Base-by-base conservation (phyloP, 805 yeast genomes). In the Wickerhamiella alocasiicola region DNA sequence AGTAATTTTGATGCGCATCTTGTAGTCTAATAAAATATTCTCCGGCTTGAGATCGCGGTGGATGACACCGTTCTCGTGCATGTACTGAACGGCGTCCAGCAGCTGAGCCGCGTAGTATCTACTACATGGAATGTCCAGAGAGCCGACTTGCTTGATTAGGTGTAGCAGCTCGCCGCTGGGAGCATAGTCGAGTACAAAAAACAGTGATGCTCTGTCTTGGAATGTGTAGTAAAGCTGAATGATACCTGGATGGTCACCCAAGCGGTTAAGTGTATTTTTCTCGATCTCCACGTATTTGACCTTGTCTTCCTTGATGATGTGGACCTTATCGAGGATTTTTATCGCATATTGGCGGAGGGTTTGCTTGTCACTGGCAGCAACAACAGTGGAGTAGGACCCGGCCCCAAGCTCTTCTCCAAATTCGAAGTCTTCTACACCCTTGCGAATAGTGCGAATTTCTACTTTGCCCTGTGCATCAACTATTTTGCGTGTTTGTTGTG, bases 41-140 rank as follows among this genome's bases (percentile, higher is more conserved):
- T 88, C 98, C 0, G 98, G 98, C 59, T 88, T 88, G 53, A 91
- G 64, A 61, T 91, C 98, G 46, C 98, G 68, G 57, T 88, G 98
- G 15, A 91, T 81, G 9, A 88, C 82, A 1, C 95, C 95, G 50
- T 76, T 79, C 43, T 74, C 72, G 56, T 91, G 97, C 64, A 88
- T 85, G 61, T 79, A 91, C 45, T 72, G 75, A 16, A 91, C 76
- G 0, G 95, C 85, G 57, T 91, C 98, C n/a, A 91, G 67, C 36
- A 91, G 65, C 60, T 91, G 97, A 25, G 73, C 70, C 63, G 81
- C 76, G 56, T 87, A 88, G 62, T 84, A 91, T 52, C 73, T 73
- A 36, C 85, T 67, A 49, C 91, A 76, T 2, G 61, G 60, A 53
- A 84, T 94, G 53, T 78, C 77, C 26, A 88, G 64, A 2, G 85